A percentile compares a stretch with the other conserved stretches of the same genome.
Conservation (phyloP, 495 filamentous ascomycete genomes). For the Chaetomium cochliodes region DNA sequence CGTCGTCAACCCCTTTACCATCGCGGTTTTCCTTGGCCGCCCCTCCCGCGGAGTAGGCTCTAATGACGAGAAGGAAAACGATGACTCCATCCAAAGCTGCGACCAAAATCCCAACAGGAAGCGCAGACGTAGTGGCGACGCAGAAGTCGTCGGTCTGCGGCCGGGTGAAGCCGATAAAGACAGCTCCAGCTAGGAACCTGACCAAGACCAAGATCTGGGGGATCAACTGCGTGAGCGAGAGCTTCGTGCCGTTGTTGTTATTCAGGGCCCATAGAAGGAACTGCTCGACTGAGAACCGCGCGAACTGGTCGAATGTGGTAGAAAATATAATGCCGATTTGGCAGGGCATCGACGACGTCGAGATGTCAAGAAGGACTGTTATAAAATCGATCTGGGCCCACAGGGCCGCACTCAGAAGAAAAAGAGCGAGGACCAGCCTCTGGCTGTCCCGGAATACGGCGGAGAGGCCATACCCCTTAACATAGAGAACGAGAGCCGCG, state of each 20-base stretch:
- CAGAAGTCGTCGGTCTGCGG: conserved; percentile 52
- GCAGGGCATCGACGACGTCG: conserved; percentile 44
- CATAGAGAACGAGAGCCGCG: conserved; percentile 51
- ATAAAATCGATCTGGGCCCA: conserved; percentile 54
- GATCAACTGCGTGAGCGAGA: conserved; percentile 31
- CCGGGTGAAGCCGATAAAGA: conserved; percentile 51
- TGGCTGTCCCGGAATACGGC: conserved; percentile 55
- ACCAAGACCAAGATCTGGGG: conserved; percentile 46
- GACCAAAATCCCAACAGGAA: conserved; percentile 45
- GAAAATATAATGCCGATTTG: conserved; percentile 51
- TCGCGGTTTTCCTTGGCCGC: conserved; percentile 24
- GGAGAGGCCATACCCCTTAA: conserved; percentile 48
- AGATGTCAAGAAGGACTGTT: conserved; percentile 44
- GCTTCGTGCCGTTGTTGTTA: conserved; percentile 36
- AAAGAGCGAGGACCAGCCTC: conserved; percentile 62
- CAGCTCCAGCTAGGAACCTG: conserved; percentile 48
- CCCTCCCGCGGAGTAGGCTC: conserved; percentile 37
- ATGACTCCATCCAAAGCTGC: conserved; percentile 49
- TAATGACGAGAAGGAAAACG: conserved; percentile 40
- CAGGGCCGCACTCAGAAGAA: conserved; percentile 50
- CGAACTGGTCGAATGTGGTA: conserved; percentile 54
- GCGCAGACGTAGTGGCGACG: conserved; percentile 45
- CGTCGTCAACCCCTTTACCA: conserved; percentile 24
- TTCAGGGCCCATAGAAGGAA: conserved; percentile 52
- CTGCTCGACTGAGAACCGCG: conserved; percentile 50